These are phyloP conservation scores for Phytopythium ostracodes DNA, from an alignment of 352 stramenopile species.

Conservation along the genomic window DNA sequence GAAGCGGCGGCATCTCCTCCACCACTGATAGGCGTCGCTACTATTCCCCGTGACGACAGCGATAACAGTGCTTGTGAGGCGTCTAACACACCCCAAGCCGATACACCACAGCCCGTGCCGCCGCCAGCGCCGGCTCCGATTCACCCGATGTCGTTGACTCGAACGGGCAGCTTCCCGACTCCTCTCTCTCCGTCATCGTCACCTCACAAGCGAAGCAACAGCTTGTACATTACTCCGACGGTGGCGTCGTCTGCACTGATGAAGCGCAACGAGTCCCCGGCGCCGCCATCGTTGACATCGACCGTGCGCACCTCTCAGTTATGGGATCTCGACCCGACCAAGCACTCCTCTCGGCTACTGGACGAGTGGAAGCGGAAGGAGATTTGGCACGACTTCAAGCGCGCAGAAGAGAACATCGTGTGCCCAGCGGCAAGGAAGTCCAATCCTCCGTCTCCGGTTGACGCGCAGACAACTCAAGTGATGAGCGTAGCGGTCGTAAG, in stretches of 20 bases:
- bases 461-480: background rate
- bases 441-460: background rate
- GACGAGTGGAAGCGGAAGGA: conserved; percentile 73
- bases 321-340: conserved; percentile 28
- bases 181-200: conserved; percentile 17
- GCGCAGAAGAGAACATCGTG: conserved; percentile 48
- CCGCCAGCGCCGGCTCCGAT: conserved; percentile 13
- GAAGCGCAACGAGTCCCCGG: conserved; percentile 17
- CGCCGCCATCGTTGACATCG: background rate
- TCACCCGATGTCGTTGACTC: conserved; percentile 22
- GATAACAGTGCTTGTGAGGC: background rate
- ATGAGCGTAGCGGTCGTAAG: background rate
- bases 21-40: background rate
- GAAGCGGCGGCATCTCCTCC: background rate
- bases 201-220: conserved; percentile 42
- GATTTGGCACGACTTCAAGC: conserved; percentile 72
- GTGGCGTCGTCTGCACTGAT: conserved; percentile 11
- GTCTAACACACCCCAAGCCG: background rate
- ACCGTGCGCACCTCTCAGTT: conserved; percentile 29
- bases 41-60: background rate
- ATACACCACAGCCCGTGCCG: background rate
- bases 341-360: conserved; percentile 41
- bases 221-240: conserved; percentile 22
- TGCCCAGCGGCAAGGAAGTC: conserved; percentile 13
- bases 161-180: conserved; percentile 7